Base-by-base conservation (phyloP, 306 rosid species). In the Lathyrus aphaca region DNA sequence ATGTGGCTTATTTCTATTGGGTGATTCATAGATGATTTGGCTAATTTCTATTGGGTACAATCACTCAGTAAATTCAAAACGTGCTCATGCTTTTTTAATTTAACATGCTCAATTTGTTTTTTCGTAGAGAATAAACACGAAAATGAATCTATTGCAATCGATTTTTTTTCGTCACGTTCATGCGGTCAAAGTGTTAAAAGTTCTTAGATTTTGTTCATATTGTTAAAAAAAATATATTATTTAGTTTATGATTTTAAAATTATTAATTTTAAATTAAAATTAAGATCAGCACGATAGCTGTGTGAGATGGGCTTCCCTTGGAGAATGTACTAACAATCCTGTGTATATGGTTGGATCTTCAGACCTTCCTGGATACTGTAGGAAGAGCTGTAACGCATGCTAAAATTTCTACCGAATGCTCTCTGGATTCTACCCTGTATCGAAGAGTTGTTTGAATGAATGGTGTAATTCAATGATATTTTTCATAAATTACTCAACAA, bases 291-390 rank as follows among this genome's bases (percentile, higher is more conserved):
- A n/a, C n/a, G n/a, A 68, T n/a, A 91, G 80, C 76, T 95, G 99
- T 54, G 93, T 87, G 74, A 89, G 91, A 82, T 95, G 99, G 99
- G 95, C 97, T 46, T 85, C 88, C 37, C 96, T 95, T 61, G 97
- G 97, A 25, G 99, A 95, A 79, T 95, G 99, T 91, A 75, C 85
- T 12, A 89, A 84, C 59, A 95, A 95, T 82, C 68, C 53, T 14
- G 97, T 83, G 81, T 95, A 95, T 53, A 95, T 95, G 99, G 68
- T 95, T 54, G 99, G 99, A 51, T 78, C 96, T 64, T 60, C 82
- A 9, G 96, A 87, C 63, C 89, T 91, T 73, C 95, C 92, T 73
- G 99, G 99, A 66, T 86, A 79, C 80, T 95, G 99, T 79, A 84
- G 91, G 77, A 86, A 84, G 81, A 95, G 97, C 76, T 95, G 97